Percentiles rank a stretch among this genome's conserved stretches.
phyloP scores from a whole-genome alignment of 2,329 filamentous ascomycete species.

The Aspergillus hortae region DNA sequence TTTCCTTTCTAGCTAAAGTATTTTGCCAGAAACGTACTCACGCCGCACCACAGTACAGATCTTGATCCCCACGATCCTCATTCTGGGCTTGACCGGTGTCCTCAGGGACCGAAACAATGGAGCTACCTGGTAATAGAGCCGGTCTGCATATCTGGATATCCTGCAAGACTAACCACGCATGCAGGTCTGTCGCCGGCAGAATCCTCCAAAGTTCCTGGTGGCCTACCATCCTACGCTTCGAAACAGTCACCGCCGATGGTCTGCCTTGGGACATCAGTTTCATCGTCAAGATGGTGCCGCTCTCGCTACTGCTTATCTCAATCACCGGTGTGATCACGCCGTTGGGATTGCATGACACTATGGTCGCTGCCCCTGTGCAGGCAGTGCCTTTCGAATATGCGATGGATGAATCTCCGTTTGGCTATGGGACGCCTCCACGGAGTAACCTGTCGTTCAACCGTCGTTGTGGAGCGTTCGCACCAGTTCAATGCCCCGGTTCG shows the following conservation, averaged over 20 bases:
- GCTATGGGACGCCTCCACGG: not conserved
- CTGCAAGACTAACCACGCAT: not conserved
- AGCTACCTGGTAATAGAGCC: not conserved
- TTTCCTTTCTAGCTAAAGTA: not conserved
- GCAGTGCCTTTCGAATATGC: not conserved
- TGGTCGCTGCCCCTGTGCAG: not conserved
- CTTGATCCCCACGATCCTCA: not conserved
- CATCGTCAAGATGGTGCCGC: not conserved
- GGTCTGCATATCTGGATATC: not conserved
- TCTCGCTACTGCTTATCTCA: not conserved
- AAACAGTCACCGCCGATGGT: not conserved
- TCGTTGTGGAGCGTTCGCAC: not conserved
- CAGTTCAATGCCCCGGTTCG: not conserved
- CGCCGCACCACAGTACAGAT: not conserved
- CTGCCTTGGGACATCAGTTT: not conserved
- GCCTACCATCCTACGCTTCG: not conserved
- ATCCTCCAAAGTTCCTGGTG: not conserved
- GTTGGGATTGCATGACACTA: not conserved
- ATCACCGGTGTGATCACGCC: not conserved
- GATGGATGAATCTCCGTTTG: not conserved
- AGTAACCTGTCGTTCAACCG: not conserved
- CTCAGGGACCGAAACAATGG: not conserved
- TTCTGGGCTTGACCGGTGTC: not conserved
- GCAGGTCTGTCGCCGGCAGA: not conserved
- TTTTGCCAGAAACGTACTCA: not conserved